Base-by-base conservation (phyloP, 2,329 filamentous ascomycete genomes). In the Cladosporium sp. region DNA sequence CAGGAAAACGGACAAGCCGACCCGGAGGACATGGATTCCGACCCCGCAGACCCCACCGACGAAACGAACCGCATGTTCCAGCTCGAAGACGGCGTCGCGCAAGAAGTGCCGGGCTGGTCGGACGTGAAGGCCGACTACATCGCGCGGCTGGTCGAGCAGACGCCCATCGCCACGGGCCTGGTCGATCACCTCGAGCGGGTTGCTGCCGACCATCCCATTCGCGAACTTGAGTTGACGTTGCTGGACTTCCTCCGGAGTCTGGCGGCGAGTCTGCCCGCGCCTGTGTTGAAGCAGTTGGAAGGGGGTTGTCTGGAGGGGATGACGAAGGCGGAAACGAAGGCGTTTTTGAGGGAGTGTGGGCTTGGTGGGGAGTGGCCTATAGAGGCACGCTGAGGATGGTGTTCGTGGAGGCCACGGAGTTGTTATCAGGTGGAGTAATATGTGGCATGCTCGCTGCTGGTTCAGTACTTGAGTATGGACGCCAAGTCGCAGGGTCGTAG, bases 211-310 rank as follows among this genome's bases (percentile, higher is more conserved):
- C 63, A 68, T 46, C 70, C 65, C 49, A 64, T 69, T 7, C 57
- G 54, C 9, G 59, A 62, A 3, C 74, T 78, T 34, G 72, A 76
- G 42, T 54, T 60, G 3, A 55, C 59, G 1, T 56, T 79, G 2
- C 55, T 74, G 3, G 62, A 64, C 0, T 76, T 75, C 53, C 57
- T 82, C 6, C 57, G 64, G 1, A 63, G 68, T 28, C 61, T 81
- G 10, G 70, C 77, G 54, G 61, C 67, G 2, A 66, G 64, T 6
- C 62, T 77, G 14, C 63, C 73, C 16, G 65, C 69, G 32, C 79
- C 79, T 0, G 66, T 80, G 16, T 68, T 82, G 1, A 60, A 73
- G 1, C 78, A 81, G 56, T 66, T 82, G 3, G 78, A 81, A 56
- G 68, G 68, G 22, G 76, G 77, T 1, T 64, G 70, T 59, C 60